Base-by-base conservation (phyloP, 2,329 filamentous ascomycete genomes). In the Fusarium protoensiforme region DNA sequence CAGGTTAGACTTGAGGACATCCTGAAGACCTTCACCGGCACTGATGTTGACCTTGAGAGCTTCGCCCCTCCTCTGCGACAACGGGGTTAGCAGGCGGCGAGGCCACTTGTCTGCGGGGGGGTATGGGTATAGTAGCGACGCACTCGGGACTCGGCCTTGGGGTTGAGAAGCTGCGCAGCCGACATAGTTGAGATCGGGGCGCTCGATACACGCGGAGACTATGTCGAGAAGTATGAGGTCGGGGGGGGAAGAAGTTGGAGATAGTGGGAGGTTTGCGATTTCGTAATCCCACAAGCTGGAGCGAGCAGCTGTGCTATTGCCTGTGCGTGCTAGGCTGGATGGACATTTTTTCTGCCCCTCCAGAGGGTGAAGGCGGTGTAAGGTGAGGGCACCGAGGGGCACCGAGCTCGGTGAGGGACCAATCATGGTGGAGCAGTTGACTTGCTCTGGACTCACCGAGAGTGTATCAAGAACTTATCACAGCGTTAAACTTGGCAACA, bases 81-180 rank as follows among this genome's bases (percentile, higher is more conserved):
- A 68, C 72, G 71, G 64, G 71, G 71, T 76, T 79, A 77, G 77
- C 76, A 77, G 68, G 69, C 65, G 60, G 38, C 65, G 43, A 67
- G 65, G 61, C 63, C 65, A 61, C 70, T 68, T 75, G 67, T 69
- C 68, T 73, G 71, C 60, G 67, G 64, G 62, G 70, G 61, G 56
- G 24, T 48, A 18, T 73, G 61, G 56, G 24, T 48, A 18, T 73
- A 68, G 10, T 10, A 33, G 72, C 75, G 71, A 87, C 93, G 80
- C 88, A 97, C 95, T 86, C 96, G 92, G 79, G 95, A 98, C 88
- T 99, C 96, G 81, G 96, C 96, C 89, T 99, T 99, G 72, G 96
- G 96, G 85, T 99, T 99, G 76, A 99, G 92, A 81, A 99, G 92
- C 87, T 98, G 96, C 81, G 96, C 95, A 78, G 96, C 96, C 86